These are phyloP conservation scores for Isabelozyma rhagii DNA, from an alignment of 805 yeast genomes.

Conservation along the genomic window DNA sequence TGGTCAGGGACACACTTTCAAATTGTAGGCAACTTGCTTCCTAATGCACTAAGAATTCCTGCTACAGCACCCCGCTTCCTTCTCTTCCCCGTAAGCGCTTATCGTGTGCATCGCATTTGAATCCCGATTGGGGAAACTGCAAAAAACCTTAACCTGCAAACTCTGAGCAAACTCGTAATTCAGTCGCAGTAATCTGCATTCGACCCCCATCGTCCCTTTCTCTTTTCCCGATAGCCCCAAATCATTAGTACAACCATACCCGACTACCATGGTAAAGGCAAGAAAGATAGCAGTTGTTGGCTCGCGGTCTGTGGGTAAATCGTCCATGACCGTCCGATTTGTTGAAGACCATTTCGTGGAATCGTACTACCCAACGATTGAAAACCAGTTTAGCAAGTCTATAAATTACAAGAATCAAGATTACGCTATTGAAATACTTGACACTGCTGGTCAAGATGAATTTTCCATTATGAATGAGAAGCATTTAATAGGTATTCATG, in stretches of 20 bases:
- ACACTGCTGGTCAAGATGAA: constrained; percentile 94
- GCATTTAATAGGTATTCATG: constrained; percentile 77
- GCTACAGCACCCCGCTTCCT: too few relatives aligned
- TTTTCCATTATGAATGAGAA: constrained; percentile 76
- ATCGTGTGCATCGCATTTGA: neutral
- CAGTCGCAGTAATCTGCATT: neutral
- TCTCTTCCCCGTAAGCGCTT: too few relatives aligned
- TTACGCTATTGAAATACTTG: constrained; percentile 79
- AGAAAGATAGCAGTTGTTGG: constrained; percentile 86
- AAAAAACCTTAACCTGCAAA: neutral
- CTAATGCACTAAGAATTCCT: too few relatives aligned
- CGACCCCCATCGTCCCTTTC: neutral
- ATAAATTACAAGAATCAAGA: constrained; percentile 69
- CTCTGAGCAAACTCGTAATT: neutral
- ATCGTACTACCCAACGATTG: constrained; percentile 86
- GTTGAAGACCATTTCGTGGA: constrained; percentile 89
- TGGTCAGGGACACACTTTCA: too few relatives aligned
- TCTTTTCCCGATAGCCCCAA: neutral
- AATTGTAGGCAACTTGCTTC: too few relatives aligned
- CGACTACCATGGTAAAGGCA: constrained; percentile 40
- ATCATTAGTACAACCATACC: too few relatives aligned
- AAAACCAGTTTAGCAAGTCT: constrained; percentile 74
- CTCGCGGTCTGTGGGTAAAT: constrained; percentile 83
- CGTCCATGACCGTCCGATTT: constrained; percentile 78
- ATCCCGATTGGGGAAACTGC: neutral